Percentiles rank a stretch among this genome's conserved stretches.
Conservation (phyloP, 2,329 filamentous ascomycete genomes). For the Penicillium sp. region DNA sequence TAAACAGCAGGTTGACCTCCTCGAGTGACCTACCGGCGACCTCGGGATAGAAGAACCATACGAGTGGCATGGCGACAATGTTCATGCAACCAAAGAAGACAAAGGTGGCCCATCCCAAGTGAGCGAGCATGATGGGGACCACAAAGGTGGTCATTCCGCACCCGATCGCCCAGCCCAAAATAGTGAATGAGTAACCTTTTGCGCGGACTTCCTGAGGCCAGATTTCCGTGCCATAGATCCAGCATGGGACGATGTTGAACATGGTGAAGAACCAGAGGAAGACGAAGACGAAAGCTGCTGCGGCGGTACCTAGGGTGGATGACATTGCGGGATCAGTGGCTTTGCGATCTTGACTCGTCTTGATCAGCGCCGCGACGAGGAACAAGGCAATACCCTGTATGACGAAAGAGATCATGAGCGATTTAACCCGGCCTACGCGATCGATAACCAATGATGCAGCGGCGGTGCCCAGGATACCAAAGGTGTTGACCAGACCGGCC, state of each 20-base stretch:
- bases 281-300: slow-evolving; percentile 43
- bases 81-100: slow-evolving; percentile 29
- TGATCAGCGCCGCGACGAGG: slow-evolving; percentile 21
- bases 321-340: slow-evolving; percentile 9
- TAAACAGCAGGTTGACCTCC: slow-evolving; percentile 28
- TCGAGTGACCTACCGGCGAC: slow-evolving; percentile 19
- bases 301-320: slow-evolving; percentile 17
- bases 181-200: slow-evolving; percentile 48
- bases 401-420: slow-evolving; percentile 17
- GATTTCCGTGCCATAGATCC: slow-evolving; percentile 45
- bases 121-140: slow-evolving; percentile 26
- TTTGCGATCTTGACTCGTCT: slow-evolving; percentile 16
- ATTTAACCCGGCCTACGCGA: slow-evolving; percentile 19
- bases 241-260: slow-evolving; percentile 58
- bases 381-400: slow-evolving; percentile 21
- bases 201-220: slow-evolving; percentile 50
- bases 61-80: slow-evolving; percentile 13
- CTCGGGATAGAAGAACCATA: slow-evolving; percentile 2
- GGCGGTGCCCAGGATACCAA: slow-evolving; percentile 23
- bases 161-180: slow-evolving; percentile 49
- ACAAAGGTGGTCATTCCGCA: slow-evolving; percentile 27
- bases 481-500: slow-evolving; percentile 22
- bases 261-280: slow-evolving; percentile 62
- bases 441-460: slow-evolving; percentile 26
- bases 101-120: slow-evolving; percentile 28